Conservation (phyloP, 1,284 basidiomycete species). For the Schizophyllum commune region DNA sequence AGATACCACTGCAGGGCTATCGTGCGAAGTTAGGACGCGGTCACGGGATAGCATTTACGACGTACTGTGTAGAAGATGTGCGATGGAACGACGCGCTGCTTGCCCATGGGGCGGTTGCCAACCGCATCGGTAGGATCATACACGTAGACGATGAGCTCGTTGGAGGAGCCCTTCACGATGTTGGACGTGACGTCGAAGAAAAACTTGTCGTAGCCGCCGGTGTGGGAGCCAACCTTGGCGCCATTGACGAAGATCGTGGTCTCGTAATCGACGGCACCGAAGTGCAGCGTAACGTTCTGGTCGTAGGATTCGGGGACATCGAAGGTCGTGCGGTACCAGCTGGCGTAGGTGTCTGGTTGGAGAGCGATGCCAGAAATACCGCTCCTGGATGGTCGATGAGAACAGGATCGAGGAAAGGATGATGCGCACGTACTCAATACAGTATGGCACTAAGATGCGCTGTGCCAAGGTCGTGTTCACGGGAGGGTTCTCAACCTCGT, state of each 20-base stretch:
- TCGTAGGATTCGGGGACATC: constrained; percentile 6
- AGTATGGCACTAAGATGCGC: constrained; percentile 11
- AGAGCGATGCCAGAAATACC: constrained; percentile 12
- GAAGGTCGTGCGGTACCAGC: constrained; percentile 9
- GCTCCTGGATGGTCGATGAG: constrained; percentile 4
- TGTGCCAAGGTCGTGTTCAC: constrained; percentile 9
- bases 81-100: constrained; percentile 9
- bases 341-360: constrained; percentile 3
- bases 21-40: not conserved
- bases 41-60: not conserved
- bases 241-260: constrained; percentile 12
- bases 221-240: constrained; percentile 7
- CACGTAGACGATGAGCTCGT: constrained; percentile 10
- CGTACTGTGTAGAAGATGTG: constrained; percentile 13
- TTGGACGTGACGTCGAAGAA: constrained; percentile 12
- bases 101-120: constrained; percentile 9
- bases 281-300: constrained; percentile 9
- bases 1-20: constrained; percentile 12
- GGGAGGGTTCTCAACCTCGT: constrained; percentile 6
- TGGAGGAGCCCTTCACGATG: constrained; percentile 2
- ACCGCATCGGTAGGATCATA: constrained; percentile 10
- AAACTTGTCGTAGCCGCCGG: constrained; percentile 12
- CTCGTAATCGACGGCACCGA: constrained; percentile 11
- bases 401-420: not conserved
- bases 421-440: constrained; percentile 8